phyloP scores from a whole-genome alignment of 768 basidiomycete species.

The Amanita muscaria region DNA sequence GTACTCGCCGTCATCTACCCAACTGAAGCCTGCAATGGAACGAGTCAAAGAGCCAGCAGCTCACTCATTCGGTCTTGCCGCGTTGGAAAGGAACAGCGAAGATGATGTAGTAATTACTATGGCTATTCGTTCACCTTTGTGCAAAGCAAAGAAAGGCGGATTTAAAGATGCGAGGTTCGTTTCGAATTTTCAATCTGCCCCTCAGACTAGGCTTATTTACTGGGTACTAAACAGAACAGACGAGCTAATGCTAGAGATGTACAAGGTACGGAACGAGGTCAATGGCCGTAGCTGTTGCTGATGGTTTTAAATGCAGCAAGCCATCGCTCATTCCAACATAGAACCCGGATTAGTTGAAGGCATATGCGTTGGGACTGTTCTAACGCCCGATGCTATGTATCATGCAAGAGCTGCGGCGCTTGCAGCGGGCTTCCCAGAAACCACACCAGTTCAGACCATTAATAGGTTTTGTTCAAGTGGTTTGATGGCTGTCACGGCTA shows the following conservation, averaged over 20 bases:
- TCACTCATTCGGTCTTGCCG: slow-evolving; percentile 43
- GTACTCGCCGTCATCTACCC: too few relatives aligned
- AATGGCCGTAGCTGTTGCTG: neutral
- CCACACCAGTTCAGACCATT: slow-evolving; percentile 61
- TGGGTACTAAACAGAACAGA: slow-evolving; percentile 42
- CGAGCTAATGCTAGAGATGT: slow-evolving; percentile 75
- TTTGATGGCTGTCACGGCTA: slow-evolving; percentile 73
- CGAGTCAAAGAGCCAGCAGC: slow-evolving; percentile 59
- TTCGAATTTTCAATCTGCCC: slow-evolving; percentile 1
- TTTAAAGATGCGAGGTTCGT: slow-evolving; percentile 59
- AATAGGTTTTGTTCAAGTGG: slow-evolving; percentile 83
- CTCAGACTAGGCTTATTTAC: slow-evolving; percentile 11
- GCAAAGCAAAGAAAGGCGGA: slow-evolving; percentile 71
- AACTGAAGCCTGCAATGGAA: slow-evolving; percentile 42
- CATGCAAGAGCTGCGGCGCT: slow-evolving; percentile 67
- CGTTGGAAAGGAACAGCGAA: slow-evolving; percentile 48
- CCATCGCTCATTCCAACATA: slow-evolving; percentile 47
- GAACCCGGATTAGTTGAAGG: slow-evolving; percentile 64
- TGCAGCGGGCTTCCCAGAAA: slow-evolving; percentile 75
- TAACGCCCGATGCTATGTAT: slow-evolving; percentile 57
- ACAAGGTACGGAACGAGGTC: slow-evolving; percentile 39
- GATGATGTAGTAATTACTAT: slow-evolving; percentile 81
- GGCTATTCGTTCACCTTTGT: slow-evolving; percentile 69
- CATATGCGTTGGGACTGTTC: slow-evolving; percentile 73
- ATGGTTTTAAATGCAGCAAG: slow-evolving; percentile 34